Conservation (phyloP, 345 rosid genomes). For the Fremontodendron californicum region DNA sequence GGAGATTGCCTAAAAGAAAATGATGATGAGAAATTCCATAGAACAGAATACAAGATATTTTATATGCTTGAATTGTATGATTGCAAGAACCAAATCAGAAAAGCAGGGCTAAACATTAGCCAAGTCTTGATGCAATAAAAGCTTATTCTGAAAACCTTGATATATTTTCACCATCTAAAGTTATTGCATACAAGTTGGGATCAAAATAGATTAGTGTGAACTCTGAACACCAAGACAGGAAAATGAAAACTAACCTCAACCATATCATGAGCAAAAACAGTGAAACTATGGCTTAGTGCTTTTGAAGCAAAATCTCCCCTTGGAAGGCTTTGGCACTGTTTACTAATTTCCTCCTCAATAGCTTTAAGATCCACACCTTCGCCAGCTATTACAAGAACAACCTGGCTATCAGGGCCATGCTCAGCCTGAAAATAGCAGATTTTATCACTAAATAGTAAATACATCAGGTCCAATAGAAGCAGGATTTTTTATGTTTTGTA, state of each 20-base stretch:
- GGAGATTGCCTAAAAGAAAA: conserved; percentile 51
- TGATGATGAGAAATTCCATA: neutral
- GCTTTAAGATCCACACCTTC: conserved; percentile 65
- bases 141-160: neutral
- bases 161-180: neutral
- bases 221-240: neutral
- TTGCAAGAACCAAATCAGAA: neutral
- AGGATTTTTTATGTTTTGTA: neutral
- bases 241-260: conserved; percentile 50
- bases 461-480: neutral
- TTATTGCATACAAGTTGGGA: neutral
- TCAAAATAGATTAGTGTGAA: neutral
- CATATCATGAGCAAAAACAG: conserved; percentile 74
- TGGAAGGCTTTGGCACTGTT: conserved; percentile 70
- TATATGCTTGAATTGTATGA: neutral
- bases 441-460: neutral
- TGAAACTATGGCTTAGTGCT: conserved; percentile 84
- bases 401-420: conserved; percentile 97
- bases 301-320: conserved; percentile 79
- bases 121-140: neutral
- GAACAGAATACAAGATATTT: neutral
- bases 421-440: conserved; percentile 63
- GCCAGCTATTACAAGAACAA: conserved; percentile 85
- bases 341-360: conserved; percentile 72
- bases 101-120: neutral